Evolutionary conservation across 805 yeast species (phyloP).

Genomic region (Suhomyces faveliae): DNA sequence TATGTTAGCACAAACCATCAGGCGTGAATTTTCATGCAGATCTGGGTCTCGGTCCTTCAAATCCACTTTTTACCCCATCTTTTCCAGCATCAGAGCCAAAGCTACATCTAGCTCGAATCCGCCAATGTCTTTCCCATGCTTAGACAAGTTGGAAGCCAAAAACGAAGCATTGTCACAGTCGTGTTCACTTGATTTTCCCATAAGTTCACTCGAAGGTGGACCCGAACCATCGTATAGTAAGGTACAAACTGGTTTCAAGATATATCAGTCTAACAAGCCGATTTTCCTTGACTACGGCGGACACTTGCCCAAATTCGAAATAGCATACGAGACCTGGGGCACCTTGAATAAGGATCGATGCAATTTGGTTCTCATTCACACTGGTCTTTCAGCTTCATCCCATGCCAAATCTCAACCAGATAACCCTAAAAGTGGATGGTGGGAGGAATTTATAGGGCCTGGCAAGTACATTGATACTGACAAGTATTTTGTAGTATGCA

Average conservation of each 20-base stretch:
- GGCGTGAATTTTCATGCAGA: not conserved
- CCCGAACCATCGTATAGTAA: slow-evolving; percentile 85
- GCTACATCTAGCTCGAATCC: slow-evolving; percentile 48
- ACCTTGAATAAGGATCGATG: slow-evolving; percentile 55
- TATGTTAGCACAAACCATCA: not conserved
- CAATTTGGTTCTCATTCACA: slow-evolving; percentile 79
- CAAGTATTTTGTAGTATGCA: slow-evolving; percentile 79
- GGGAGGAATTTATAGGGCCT: slow-evolving; percentile 93
- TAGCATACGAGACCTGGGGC: slow-evolving; percentile 97
- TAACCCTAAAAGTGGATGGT: slow-evolving; percentile 83
- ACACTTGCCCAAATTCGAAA: slow-evolving; percentile 62
- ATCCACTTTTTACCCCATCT: not conserved
- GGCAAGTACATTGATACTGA: slow-evolving; percentile 76
- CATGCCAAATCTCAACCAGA: slow-evolving; percentile 81
- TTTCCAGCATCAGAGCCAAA: not conserved
- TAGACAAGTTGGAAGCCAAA: slow-evolving; percentile 70
- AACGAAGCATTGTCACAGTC: slow-evolving; percentile 33
- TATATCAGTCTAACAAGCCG: slow-evolving; percentile 54
- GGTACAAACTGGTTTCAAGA: slow-evolving; percentile 64
- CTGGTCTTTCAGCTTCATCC: slow-evolving; percentile 90
- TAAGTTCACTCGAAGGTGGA: slow-evolving; percentile 54
- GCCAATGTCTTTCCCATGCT: slow-evolving; percentile 77
- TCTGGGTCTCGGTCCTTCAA: not conserved
- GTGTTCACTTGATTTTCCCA: slow-evolving; percentile 14
- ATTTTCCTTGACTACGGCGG: slow-evolving; percentile 82